A percentile compares a stretch with the other conserved stretches of the same genome.
Conservation (phyloP, 495 filamentous ascomycete species). For the Eremomyces bilateralis region DNA sequence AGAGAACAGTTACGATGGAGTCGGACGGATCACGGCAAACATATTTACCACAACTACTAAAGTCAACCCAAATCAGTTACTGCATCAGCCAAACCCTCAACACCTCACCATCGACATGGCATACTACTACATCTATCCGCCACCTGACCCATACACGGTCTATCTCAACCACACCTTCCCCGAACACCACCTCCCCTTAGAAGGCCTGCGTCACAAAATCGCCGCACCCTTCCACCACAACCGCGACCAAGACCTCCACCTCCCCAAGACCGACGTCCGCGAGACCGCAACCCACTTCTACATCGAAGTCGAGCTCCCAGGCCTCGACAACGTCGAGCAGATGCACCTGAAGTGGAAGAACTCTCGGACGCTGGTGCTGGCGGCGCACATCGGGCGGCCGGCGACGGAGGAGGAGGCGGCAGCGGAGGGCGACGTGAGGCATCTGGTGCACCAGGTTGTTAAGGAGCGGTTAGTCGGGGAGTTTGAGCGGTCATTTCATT, state of each 20-base stretch:
- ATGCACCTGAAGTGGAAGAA: neutral
- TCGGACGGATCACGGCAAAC: too few relatives aligned
- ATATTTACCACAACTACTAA: too few relatives aligned
- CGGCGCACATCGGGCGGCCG: neutral
- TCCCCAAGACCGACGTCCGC: neutral
- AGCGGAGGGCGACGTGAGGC: neutral
- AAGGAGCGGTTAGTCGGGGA: neutral
- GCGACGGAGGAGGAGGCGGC: neutral
- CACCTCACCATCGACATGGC: too few relatives aligned
- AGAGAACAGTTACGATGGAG: too few relatives aligned
- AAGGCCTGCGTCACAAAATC: neutral
- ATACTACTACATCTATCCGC: too few relatives aligned
- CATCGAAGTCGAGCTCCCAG: conserved; percentile 1
- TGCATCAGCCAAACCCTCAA: too few relatives aligned
- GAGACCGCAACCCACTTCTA: neutral
- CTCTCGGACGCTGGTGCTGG: neutral
- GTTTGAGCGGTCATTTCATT: neutral
- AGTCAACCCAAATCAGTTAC: too few relatives aligned
- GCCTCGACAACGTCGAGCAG: neutral
- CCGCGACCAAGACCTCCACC: neutral
- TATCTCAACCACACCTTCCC: neutral
- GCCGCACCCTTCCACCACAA: neutral
- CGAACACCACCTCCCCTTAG: neutral
- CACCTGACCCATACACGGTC: too few relatives aligned
- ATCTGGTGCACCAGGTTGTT: neutral